phyloP scores from a whole-genome alignment of 495 filamentous ascomycete genomes.

The Hyaloscypha finlandica region DNA sequence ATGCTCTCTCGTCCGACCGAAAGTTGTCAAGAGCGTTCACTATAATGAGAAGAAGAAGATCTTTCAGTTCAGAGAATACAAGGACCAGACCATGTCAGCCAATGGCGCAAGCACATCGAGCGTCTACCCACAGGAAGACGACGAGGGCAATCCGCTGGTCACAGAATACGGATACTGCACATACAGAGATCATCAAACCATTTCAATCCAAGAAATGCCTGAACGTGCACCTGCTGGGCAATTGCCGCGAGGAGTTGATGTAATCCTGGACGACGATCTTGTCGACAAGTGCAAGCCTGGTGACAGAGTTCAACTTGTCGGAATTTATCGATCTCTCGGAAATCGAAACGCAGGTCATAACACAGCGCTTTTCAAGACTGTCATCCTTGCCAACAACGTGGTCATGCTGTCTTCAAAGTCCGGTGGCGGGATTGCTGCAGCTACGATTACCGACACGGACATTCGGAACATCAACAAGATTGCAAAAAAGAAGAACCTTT shows the following conservation, averaged over 20 bases:
- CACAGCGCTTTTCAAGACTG: slow-evolving; percentile 88
- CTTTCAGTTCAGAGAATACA: slow-evolving; percentile 84
- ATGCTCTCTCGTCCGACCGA: slow-evolving; percentile 92
- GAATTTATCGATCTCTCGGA: slow-evolving; percentile 89
- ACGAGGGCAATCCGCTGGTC: slow-evolving; percentile 74
- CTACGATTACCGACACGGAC: slow-evolving; percentile 94
- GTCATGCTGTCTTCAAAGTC: slow-evolving; percentile 95
- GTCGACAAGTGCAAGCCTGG: slow-evolving; percentile 95
- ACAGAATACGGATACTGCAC: slow-evolving; percentile 96
- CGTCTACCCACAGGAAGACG: slow-evolving; percentile 94
- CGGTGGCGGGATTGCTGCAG: slow-evolving; percentile 89
- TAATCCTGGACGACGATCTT: slow-evolving; percentile 94
- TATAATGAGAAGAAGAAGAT: slow-evolving; percentile 83
- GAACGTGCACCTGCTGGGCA: slow-evolving; percentile 95
- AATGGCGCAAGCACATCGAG: slow-evolving; percentile 83
- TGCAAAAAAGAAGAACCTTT: slow-evolving; percentile 91
- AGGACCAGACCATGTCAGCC: slow-evolving; percentile 94
- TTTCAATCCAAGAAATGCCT: slow-evolving; percentile 99
- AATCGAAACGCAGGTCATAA: slow-evolving; percentile 88
- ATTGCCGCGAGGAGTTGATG: slow-evolving; percentile 94
- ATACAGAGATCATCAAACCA: slow-evolving; percentile 95
- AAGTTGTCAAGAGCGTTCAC: slow-evolving; percentile 97
- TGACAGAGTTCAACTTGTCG: slow-evolving; percentile 93
- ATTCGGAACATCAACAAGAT: slow-evolving; percentile 99
- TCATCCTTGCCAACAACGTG: slow-evolving; percentile 92